phyloP scores from a whole-genome alignment of 805 yeast species.

The Lipomyces starkeyi region DNA sequence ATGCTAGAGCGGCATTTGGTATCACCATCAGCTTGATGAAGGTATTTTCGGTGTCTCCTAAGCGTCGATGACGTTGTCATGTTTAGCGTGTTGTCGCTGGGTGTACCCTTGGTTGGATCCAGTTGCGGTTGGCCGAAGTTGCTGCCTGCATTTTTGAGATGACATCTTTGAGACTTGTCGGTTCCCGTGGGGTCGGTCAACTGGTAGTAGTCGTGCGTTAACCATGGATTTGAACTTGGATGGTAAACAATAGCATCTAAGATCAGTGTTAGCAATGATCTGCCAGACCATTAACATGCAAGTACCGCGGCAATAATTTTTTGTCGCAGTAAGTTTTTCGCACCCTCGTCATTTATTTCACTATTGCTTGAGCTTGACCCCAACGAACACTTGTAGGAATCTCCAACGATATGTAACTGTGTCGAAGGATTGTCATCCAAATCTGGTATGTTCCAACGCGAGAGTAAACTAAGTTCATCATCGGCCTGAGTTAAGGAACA shows the following conservation, averaged over 20 bases:
- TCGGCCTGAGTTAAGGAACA: background rate
- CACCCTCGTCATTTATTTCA: background rate
- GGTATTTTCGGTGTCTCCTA: background rate
- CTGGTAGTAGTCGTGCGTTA: background rate
- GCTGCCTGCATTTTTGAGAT: background rate
- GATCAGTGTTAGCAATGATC: background rate
- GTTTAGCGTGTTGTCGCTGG: background rate
- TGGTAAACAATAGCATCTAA: background rate
- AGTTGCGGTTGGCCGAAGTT: background rate
- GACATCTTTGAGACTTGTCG: background rate
- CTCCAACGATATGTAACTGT: background rate
- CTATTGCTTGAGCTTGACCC: background rate
- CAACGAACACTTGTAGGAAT: background rate
- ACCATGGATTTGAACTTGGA: background rate
- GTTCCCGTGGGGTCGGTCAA: background rate
- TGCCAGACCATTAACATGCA: background rate
- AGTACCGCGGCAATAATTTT: background rate
- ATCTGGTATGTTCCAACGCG: background rate
- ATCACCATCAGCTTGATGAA: background rate
- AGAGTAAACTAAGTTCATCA: background rate
- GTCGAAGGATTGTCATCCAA: background rate
- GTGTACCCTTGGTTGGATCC: background rate
- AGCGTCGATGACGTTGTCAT: background rate
- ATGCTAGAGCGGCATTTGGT: background rate
- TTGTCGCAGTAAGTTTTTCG: background rate